phyloP scores from a whole-genome alignment of 192 early-diverging fungal species.

The Dissophora globulifera region DNA sequence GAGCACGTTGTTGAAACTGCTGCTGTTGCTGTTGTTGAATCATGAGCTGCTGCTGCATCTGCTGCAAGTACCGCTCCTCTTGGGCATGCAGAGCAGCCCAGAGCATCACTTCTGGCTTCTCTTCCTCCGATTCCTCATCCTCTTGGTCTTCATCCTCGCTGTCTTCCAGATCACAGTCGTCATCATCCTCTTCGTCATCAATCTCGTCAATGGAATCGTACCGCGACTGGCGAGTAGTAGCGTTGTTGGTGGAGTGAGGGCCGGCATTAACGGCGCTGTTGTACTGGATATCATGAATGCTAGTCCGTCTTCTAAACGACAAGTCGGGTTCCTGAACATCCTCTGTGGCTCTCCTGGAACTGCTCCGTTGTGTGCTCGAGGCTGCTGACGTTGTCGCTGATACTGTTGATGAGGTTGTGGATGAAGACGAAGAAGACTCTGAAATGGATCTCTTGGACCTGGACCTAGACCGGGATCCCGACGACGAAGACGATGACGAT shows the following conservation, averaged over 20 bases:
- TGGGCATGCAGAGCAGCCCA: conserved; percentile 43
- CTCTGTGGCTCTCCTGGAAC: not conserved
- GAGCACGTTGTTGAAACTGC: conserved; percentile 6
- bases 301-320: conserved; percentile 19
- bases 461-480: too few relatives aligned
- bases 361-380: too few relatives aligned
- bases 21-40: conserved; percentile 22
- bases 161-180: not conserved
- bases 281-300: conserved; percentile 48
- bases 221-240: too few relatives aligned
- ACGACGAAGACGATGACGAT: conserved; percentile 6
- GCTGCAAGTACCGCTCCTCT: conserved; percentile 44
- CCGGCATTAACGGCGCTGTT: conserved; percentile 31
- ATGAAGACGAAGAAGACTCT: not conserved
- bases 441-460: too few relatives aligned
- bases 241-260: not conserved
- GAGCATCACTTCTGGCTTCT: conserved; percentile 35
- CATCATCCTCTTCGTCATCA: conserved; percentile 4
- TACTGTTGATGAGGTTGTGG: not conserved
- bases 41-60: conserved; percentile 38
- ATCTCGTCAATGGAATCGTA: too few relatives aligned
- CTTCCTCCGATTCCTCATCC: conserved; percentile 16
- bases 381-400: not conserved
- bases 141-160: conserved; percentile 2
- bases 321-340: conserved; percentile 13